Evolutionary conservation across 148 eudicot species (phyloP).

Genomic region (Hydrangea macrophylla): DNA sequence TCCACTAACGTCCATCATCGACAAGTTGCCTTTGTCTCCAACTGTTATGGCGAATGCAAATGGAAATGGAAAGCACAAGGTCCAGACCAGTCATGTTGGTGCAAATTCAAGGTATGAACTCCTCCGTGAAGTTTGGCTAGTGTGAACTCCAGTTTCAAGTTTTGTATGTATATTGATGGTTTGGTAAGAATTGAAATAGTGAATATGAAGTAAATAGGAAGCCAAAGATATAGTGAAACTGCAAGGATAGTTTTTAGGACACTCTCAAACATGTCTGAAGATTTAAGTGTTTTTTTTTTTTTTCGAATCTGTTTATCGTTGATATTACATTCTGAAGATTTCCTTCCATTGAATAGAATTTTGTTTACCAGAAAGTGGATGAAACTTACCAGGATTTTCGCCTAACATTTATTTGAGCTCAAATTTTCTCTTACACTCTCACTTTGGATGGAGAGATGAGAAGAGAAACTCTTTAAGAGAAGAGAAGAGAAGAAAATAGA

Average conservation of each 20-base stretch:
- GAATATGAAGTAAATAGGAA: constrained; percentile 1
- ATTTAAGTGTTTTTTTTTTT: constrained; percentile 4
- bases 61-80: constrained; percentile 24
- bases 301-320: constrained; percentile 2
- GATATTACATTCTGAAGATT: background rate
- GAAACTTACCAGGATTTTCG: too few species aligned
- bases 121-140: constrained; percentile 78
- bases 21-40: constrained; percentile 36
- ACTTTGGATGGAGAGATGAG: too few species aligned
- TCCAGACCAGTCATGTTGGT: constrained; percentile 23
- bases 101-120: constrained; percentile 64
- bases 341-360: background rate
- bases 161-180: background rate
- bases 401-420: too few species aligned
- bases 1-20: constrained; percentile 46
- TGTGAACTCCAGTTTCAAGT: constrained; percentile 18
- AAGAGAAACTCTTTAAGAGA: too few species aligned
- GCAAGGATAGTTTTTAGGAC: background rate
- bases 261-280: background rate
- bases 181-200: constrained; percentile 3
- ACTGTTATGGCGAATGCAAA: constrained; percentile 22
- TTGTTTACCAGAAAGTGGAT: too few species aligned
- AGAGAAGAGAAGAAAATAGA: too few species aligned
- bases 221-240: background rate
- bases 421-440: too few species aligned